Conservation (phyloP, 2,329 filamentous ascomycete genomes). For the Fusarium torreyae region DNA sequence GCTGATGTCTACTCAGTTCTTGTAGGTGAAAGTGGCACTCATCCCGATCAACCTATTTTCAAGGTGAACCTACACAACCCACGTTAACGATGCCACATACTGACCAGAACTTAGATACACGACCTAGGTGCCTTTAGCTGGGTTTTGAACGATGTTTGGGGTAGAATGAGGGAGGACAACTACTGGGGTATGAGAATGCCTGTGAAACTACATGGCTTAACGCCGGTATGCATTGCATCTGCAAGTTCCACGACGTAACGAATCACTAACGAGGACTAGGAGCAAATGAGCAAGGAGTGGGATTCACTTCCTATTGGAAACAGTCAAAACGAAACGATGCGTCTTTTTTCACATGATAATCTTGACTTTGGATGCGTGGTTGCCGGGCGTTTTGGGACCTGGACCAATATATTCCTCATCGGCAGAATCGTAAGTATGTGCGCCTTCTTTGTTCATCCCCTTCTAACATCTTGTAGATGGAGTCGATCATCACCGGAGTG, state of each 20-base stretch:
- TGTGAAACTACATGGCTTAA: constrained; percentile 41
- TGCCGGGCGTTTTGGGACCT: constrained; percentile 50
- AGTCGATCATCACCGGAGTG: constrained; percentile 45
- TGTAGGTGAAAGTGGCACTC: constrained; percentile 22
- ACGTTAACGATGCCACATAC: background rate
- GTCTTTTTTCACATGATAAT: constrained; percentile 31
- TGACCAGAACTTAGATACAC: constrained; percentile 45
- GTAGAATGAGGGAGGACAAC: background rate
- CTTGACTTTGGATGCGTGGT: constrained; percentile 28
- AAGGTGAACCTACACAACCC: constrained; percentile 39
- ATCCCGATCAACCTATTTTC: constrained; percentile 44
- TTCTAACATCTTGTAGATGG: constrained; percentile 47
- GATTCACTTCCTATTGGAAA: constrained; percentile 34
- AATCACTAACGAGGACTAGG: constrained; percentile 39
- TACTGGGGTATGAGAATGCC: constrained; percentile 41
- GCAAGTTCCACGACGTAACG: background rate
- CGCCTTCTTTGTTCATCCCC: background rate
- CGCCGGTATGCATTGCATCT: constrained; percentile 43
- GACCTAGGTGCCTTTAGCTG: constrained; percentile 49
- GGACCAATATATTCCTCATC: constrained; percentile 52
- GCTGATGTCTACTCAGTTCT: constrained; percentile 44
- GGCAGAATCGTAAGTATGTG: constrained; percentile 45
- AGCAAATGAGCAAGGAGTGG: constrained; percentile 49
- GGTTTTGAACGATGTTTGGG: constrained; percentile 42
- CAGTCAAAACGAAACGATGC: background rate